Evolutionary conservation across 352 stramenopile genomes (phyloP).

Genomic region (Globisporangium cylindrosporum): DNA sequence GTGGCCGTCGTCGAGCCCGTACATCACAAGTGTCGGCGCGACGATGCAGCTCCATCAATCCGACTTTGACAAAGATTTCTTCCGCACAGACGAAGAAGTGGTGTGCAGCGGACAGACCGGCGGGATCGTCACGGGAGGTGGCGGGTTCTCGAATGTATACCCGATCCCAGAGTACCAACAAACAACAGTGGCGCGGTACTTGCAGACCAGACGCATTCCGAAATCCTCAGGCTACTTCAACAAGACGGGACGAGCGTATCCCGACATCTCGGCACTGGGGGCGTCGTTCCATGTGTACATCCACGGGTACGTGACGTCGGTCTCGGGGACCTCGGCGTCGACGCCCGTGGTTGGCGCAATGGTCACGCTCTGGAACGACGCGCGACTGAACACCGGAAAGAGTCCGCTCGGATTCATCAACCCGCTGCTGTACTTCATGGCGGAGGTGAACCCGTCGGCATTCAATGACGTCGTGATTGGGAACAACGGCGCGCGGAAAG

Average conservation of each 20-base stretch:
- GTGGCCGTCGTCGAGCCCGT: conserved; percentile 82
- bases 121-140: conserved; percentile 78
- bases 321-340: conserved; percentile 85
- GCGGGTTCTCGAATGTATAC: conserved; percentile 89
- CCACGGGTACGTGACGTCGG: conserved; percentile 35
- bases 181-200: conserved; percentile 60
- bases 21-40: conserved; percentile 89
- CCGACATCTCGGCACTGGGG: conserved; percentile 84
- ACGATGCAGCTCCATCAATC: conserved; percentile 59
- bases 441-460: conserved; percentile 41
- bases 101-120: conserved; percentile 70
- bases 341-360: conserved; percentile 84
- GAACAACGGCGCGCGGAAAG: conserved; percentile 70
- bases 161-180: conserved; percentile 71
- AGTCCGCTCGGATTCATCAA: conserved; percentile 85
- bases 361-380: conserved; percentile 87
- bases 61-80: conserved; percentile 47
- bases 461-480: conserved; percentile 88
- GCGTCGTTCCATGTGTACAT: conserved; percentile 66
- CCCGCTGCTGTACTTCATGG: conserved; percentile 79
- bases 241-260: conserved; percentile 79
- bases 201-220: conserved; percentile 50
- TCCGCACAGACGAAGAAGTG: conserved; percentile 68
- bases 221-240: conserved; percentile 71
- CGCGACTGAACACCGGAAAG: conserved; percentile 76